Conservation (phyloP, 2,329 filamentous ascomycete species). For the Mycosphaerella sp. region DNA sequence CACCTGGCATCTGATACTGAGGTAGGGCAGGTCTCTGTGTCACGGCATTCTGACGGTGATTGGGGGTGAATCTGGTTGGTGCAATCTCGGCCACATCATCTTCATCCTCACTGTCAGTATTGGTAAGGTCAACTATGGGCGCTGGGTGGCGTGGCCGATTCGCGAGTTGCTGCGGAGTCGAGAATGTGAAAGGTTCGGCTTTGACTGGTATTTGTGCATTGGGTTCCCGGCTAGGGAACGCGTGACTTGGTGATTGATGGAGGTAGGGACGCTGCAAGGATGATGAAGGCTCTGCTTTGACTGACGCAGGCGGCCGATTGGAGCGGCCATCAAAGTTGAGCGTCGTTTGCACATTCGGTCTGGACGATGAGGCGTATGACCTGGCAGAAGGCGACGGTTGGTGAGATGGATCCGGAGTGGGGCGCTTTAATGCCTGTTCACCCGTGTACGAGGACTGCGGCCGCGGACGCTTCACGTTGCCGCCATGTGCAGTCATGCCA, state of each 20-base stretch:
- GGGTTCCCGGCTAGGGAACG: background rate
- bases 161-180: constrained; percentile 12
- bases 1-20: constrained; percentile 22
- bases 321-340: constrained; percentile 27
- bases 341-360: constrained; percentile 29
- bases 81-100: constrained; percentile 28
- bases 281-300: constrained; percentile 15
- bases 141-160: constrained; percentile 14
- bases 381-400: constrained; percentile 4
- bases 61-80: constrained; percentile 24
- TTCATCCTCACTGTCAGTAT: constrained; percentile 30
- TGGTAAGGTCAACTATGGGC: constrained; percentile 31
- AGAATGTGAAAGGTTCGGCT: constrained; percentile 2
- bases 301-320: constrained; percentile 21
- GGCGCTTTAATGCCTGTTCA: constrained; percentile 27
- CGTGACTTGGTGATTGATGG: background rate
- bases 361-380: constrained; percentile 26
- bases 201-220: constrained; percentile 10
- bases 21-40: background rate
- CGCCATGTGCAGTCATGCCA: constrained; percentile 5
- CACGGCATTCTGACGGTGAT: constrained; percentile 8
- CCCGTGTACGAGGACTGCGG: constrained; percentile 15
- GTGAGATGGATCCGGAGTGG: constrained; percentile 24
- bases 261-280: constrained; percentile 2
- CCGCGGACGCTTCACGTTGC: constrained; percentile 24